Evolutionary conservation across 1,284 basidiomycete species (phyloP).

Genomic region (Ustilago shanxiensis): DNA sequence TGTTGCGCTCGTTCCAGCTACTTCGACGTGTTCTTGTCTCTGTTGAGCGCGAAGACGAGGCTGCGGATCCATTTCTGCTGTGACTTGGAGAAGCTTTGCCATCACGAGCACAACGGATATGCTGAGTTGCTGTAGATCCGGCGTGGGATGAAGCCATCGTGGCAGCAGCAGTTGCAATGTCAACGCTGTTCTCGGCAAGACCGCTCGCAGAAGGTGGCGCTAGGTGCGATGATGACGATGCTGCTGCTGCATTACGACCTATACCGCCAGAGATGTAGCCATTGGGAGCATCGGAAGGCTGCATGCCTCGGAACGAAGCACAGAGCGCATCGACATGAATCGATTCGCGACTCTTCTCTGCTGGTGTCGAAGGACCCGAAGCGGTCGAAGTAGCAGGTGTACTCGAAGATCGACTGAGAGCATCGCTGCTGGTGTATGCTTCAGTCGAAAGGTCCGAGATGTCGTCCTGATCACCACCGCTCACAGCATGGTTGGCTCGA

Average conservation of each 20-base stretch:
- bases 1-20: slow-evolving; percentile 75
- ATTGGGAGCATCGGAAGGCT: slow-evolving; percentile 32
- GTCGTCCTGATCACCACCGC: slow-evolving; percentile 38
- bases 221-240: slow-evolving; percentile 29
- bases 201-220: slow-evolving; percentile 37
- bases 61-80: slow-evolving; percentile 34
- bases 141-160: slow-evolving; percentile 41
- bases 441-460: slow-evolving; percentile 42
- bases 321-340: slow-evolving; percentile 57
- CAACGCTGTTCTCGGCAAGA: slow-evolving; percentile 36
- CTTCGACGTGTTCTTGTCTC: slow-evolving; percentile 49
- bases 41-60: slow-evolving; percentile 25
- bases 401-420: slow-evolving; percentile 45
- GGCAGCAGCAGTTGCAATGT: slow-evolving; percentile 42
- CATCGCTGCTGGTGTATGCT: slow-evolving; percentile 42
- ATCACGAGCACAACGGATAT: slow-evolving; percentile 46
- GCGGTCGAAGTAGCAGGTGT: slow-evolving; percentile 58
- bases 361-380: slow-evolving; percentile 45
- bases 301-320: slow-evolving; percentile 55
- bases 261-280: slow-evolving; percentile 30
- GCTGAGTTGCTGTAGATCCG: slow-evolving; percentile 42
- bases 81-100: slow-evolving; percentile 46
- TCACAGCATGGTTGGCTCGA: slow-evolving; percentile 20
- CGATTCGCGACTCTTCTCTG: slow-evolving; percentile 42
- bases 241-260: slow-evolving; percentile 30